Evolutionary conservation across 1,284 basidiomycete species (phyloP).

Genomic region (Veloboletus limbatus): DNA sequence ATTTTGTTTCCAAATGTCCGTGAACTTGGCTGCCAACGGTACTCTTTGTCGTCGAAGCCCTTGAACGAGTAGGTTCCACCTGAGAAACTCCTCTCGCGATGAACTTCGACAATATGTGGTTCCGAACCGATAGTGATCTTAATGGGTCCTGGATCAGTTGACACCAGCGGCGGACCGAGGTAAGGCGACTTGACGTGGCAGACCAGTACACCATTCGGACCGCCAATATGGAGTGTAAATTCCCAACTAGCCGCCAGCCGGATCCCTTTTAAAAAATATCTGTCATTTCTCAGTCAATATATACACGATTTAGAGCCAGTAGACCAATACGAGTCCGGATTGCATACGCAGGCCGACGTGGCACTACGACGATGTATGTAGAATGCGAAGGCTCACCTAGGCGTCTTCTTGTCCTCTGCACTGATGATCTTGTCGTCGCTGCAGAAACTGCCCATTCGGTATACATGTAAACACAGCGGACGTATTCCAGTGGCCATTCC

Average conservation of each 20-base stretch:
- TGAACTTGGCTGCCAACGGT: constrained; percentile 25
- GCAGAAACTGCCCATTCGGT: constrained; percentile 29
- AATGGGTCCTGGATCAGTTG: constrained; percentile 18
- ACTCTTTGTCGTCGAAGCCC: constrained; percentile 23
- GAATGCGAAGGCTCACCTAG: constrained; percentile 18
- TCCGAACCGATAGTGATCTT: constrained; percentile 16
- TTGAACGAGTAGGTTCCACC: constrained; percentile 20
- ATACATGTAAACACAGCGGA: constrained; percentile 27
- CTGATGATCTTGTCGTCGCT: constrained; percentile 30
- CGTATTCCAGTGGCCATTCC: not conserved
- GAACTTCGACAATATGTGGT: constrained; percentile 10
- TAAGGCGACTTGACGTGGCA: constrained; percentile 32
- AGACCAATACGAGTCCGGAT: too few relatives aligned
- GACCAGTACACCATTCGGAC: constrained; percentile 18
- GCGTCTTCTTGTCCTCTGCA: constrained; percentile 27
- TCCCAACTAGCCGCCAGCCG: constrained; percentile 22
- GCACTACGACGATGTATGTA: not conserved
- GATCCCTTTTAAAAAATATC: constrained; percentile 26
- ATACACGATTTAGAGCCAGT: not conserved
- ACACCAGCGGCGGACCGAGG: constrained; percentile 20
- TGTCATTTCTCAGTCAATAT: constrained; percentile 4
- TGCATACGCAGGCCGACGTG: too few relatives aligned
- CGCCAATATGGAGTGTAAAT: constrained; percentile 20
- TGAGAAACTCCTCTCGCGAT: constrained; percentile 6
- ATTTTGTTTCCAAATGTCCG: constrained; percentile 14